Conservation (phyloP, 108 stramenopile species). For the Discostella stelligeroides region DNA sequence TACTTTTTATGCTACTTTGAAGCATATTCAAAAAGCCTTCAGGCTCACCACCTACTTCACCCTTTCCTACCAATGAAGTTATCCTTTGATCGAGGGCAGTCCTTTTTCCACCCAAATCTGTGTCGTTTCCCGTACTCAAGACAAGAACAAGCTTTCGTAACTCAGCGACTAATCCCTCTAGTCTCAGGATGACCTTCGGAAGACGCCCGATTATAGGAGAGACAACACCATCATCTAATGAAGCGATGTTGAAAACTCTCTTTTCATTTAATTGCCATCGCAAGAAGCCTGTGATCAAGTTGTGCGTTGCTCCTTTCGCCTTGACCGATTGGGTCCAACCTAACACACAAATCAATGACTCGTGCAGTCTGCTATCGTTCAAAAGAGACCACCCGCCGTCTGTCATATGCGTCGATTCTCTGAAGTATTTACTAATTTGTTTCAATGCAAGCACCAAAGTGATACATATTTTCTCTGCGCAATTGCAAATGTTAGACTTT, state of each 20-base stretch:
- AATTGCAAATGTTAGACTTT: slow-evolving; percentile 32
- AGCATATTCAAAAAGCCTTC: slow-evolving; percentile 11
- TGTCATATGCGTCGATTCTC: not conserved
- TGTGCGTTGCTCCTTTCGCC: not conserved
- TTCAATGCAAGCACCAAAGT: slow-evolving; percentile 21
- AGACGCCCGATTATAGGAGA: slow-evolving; percentile 31
- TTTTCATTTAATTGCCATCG: slow-evolving; percentile 21
- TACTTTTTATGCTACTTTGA: slow-evolving; percentile 3
- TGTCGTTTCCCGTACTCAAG: slow-evolving; percentile 1
- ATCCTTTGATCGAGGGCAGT: slow-evolving; percentile 12
- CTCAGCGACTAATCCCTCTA: slow-evolving; percentile 25
- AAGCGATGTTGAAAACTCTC: slow-evolving; percentile 11
- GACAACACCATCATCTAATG: slow-evolving; percentile 1
- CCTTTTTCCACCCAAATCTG: slow-evolving; percentile 9
- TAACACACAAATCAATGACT: slow-evolving; percentile 25
- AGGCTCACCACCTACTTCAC: not conserved
- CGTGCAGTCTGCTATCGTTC: slow-evolving; percentile 14
- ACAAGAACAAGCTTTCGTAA: slow-evolving; percentile 22
- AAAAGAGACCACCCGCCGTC: not conserved
- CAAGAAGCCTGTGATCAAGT: slow-evolving; percentile 22
- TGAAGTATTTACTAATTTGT: slow-evolving; percentile 19
- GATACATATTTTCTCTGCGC: slow-evolving; percentile 26
- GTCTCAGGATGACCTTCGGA: slow-evolving; percentile 30
- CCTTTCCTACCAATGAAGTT: not conserved
- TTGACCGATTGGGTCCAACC: slow-evolving; percentile 29